A percentile compares a stretch with the other conserved stretches of the same genome.
These are phyloP conservation scores for Hortaea werneckii DNA, from an alignment of 2,329 filamentous ascomycete species.

Conservation along the genomic window DNA sequence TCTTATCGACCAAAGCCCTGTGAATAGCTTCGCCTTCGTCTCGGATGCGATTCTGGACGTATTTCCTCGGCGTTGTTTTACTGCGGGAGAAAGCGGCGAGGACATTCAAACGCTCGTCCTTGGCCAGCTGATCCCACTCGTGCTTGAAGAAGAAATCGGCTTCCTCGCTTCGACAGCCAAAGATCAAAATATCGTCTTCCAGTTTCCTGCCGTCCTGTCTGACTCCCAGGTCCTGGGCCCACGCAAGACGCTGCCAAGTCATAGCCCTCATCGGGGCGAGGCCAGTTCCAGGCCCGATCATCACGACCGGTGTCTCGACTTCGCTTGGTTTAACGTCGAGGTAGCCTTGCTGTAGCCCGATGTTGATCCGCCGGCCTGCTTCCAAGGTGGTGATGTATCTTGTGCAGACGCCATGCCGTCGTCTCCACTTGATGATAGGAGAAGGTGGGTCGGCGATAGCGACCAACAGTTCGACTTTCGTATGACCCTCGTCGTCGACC, in stretches of 20 bases:
- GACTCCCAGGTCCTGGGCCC: constrained; percentile 17
- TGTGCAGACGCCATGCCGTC: constrained; percentile 81
- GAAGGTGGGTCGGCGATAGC: constrained; percentile 28
- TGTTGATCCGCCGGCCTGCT: constrained; percentile 47
- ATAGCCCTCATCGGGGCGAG: constrained; percentile 75
- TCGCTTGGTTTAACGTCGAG: constrained; percentile 40
- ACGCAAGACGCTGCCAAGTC: constrained; percentile 56
- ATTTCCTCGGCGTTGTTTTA: constrained; percentile 50
- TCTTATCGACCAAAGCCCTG: constrained; percentile 39
- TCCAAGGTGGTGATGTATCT: constrained; percentile 64
- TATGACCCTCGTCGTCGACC: constrained; percentile 10
- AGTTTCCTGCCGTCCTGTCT: constrained; percentile 8
- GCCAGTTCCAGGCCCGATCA: constrained; percentile 78
- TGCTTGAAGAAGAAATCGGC: constrained; percentile 73
- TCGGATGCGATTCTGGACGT: constrained; percentile 56
- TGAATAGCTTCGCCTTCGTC: constrained; percentile 42
- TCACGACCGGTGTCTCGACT: constrained; percentile 51
- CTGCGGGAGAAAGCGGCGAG: constrained; percentile 63
- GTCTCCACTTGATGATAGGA: constrained; percentile 80
- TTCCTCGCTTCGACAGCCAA: constrained; percentile 64
- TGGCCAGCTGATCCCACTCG: constrained; percentile 54
- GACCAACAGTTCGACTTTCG: constrained; percentile 25
- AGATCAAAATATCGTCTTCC: constrained; percentile 54
- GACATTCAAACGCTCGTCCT: constrained; percentile 40
- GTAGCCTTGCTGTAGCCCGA: constrained; percentile 48